These are phyloP conservation scores for Monosporascus sp. DNA, from an alignment of 2,329 filamentous ascomycete species.

Conservation along the genomic window DNA sequence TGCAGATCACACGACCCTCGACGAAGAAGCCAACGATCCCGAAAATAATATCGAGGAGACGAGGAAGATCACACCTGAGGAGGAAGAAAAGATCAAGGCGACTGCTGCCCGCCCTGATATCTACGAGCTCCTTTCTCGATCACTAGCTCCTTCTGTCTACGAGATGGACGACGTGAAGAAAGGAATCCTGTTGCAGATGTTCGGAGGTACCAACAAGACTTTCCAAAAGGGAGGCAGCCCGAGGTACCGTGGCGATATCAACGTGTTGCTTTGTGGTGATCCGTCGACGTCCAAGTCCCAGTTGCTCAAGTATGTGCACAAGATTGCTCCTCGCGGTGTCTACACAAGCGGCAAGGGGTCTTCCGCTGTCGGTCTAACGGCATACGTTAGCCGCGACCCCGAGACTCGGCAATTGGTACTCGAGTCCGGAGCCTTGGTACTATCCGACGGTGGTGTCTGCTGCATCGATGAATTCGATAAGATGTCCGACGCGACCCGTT, in stretches of 20 bases:
- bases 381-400: slow-evolving; percentile 74
- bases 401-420: slow-evolving; percentile 76
- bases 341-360: slow-evolving; percentile 80
- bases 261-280: slow-evolving; percentile 92
- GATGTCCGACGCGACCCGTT: slow-evolving; percentile 74
- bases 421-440: slow-evolving; percentile 72
- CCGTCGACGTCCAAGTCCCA: slow-evolving; percentile 97
- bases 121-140: slow-evolving; percentile 87
- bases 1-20: slow-evolving; percentile 82
- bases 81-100: slow-evolving; percentile 81
- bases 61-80: slow-evolving; percentile 76
- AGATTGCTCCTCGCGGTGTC: slow-evolving; percentile 85
- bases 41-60: slow-evolving; percentile 78
- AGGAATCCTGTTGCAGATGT: slow-evolving; percentile 91
- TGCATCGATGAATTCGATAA: slow-evolving; percentile 86
- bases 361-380: slow-evolving; percentile 75
- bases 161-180: slow-evolving; percentile 99
- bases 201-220: slow-evolving; percentile 95
- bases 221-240: slow-evolving; percentile 96
- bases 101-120: slow-evolving; percentile 78
- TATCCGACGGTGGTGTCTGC: slow-evolving; percentile 78
- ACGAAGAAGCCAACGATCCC: slow-evolving; percentile 66
- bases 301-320: slow-evolving; percentile 89
- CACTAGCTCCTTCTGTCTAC: slow-evolving; percentile 89
- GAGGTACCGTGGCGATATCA: slow-evolving; percentile 95